These are phyloP conservation scores for Metschnikowia borealis DNA, from an alignment of 805 yeast genomes.

Conservation along the genomic window DNA sequence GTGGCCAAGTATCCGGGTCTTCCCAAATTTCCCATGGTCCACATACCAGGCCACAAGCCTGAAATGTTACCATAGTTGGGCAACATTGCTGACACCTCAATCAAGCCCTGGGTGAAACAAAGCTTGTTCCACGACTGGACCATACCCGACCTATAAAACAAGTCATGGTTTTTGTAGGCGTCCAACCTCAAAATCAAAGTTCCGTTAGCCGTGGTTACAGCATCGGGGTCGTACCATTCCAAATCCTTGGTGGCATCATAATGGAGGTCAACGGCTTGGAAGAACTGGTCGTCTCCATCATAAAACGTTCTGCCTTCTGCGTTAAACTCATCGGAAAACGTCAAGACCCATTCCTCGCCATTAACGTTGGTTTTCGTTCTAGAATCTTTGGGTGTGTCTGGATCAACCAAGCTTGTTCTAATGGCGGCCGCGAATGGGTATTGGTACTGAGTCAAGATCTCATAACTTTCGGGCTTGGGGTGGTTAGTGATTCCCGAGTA, in stretches of 20 bases:
- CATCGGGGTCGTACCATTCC: constrained; percentile 45
- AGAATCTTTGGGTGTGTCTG: constrained; percentile 37
- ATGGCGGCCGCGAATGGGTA: constrained; percentile 37
- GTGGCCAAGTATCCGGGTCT: constrained; percentile 35
- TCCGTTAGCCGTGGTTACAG: constrained; percentile 38
- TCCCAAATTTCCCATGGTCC: constrained; percentile 38
- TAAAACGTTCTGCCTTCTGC: constrained; percentile 43
- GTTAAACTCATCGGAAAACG: constrained; percentile 41
- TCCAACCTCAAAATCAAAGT: constrained; percentile 34
- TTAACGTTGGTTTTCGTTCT: constrained; percentile 27
- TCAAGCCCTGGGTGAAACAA: constrained; percentile 32
- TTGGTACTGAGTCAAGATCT: constrained; percentile 21
- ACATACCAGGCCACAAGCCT: constrained; percentile 39
- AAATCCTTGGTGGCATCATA: constrained; percentile 42
- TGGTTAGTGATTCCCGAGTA: constrained; percentile 60
- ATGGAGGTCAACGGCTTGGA: constrained; percentile 37
- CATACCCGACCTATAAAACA: constrained; percentile 39
- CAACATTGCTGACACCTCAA: constrained; percentile 27
- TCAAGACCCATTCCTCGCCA: constrained; percentile 49
- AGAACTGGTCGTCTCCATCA: constrained; percentile 44
- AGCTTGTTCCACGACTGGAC: constrained; percentile 38
- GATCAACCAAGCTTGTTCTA: constrained; percentile 35
- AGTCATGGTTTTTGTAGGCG: constrained; percentile 34
- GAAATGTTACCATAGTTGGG: constrained; percentile 30
- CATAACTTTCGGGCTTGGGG: constrained; percentile 19